Conservation (phyloP, 352 stramenopile genomes). For the Thalassiosira delicatula region DNA sequence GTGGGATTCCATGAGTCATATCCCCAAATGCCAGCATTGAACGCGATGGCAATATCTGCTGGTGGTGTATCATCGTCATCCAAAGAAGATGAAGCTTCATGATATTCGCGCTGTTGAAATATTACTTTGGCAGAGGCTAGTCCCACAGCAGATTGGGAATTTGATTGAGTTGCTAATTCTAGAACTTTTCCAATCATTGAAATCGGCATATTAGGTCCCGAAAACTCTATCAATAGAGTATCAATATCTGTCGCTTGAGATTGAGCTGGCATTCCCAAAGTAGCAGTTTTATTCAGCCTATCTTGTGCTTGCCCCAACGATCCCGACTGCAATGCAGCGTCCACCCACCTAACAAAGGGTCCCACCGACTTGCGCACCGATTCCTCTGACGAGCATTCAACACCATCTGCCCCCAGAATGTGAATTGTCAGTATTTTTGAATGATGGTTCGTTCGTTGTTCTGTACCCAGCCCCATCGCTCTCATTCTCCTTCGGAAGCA, state of each 20-base stretch:
- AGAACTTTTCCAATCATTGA: slow-evolving; percentile 31
- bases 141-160: slow-evolving; percentile 5
- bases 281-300: neutral
- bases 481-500: slow-evolving; percentile 44
- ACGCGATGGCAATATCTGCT: slow-evolving; percentile 72
- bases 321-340: slow-evolving; percentile 47
- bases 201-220: slow-evolving; percentile 46
- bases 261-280: too few relatives aligned
- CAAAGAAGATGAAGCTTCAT: slow-evolving; percentile 13
- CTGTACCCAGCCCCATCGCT: slow-evolving; percentile 18
- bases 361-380: slow-evolving; percentile 65
- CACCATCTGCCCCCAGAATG: slow-evolving; percentile 76
- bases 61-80: neutral
- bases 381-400: slow-evolving; percentile 73
- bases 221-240: too few relatives aligned
- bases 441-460: slow-evolving; percentile 2
- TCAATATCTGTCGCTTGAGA: too few relatives aligned
- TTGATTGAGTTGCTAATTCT: slow-evolving; percentile 40
- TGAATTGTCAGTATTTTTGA: slow-evolving; percentile 70
- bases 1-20: slow-evolving; percentile 82
- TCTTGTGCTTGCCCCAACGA: slow-evolving; percentile 6
- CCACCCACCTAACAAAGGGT: slow-evolving; percentile 76
- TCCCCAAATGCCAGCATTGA: slow-evolving; percentile 83
- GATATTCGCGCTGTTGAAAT: slow-evolving; percentile 57
- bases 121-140: slow-evolving; percentile 40